Base-by-base conservation (phyloP, 2,329 filamentous ascomycete species). In the Talaromyces sp. region DNA sequence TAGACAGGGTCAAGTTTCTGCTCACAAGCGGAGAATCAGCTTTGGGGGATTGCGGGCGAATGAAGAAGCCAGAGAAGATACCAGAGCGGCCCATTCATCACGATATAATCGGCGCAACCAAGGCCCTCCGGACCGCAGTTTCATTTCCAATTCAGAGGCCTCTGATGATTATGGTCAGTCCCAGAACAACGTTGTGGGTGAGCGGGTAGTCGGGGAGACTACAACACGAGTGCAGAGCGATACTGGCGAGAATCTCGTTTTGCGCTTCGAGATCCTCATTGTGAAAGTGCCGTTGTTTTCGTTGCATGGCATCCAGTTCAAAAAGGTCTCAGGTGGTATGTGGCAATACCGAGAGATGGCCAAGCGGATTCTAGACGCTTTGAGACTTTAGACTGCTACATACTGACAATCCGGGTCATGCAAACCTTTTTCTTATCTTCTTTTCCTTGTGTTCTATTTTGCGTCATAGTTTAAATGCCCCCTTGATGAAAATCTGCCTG, bases 301-400 rank as follows among this genome's bases (percentile, higher is more conserved):
- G 48, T 81, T 99, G 65, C 94, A 99, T 74, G 95, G 95, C 58
- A 93, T 99, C 67, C 95, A 98, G 77, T 99, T 99, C 82, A 99
- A 99, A 84, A 93, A 95, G 75, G 89, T 98, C 70, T 87, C 91
- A 65, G 94, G 95, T 41, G 94, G 96, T 66, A 98, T 95, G 65
- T 98, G 94, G 93, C 93, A 97, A 78, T 99, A 96, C 81, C 97
- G 97, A 82, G 94, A 92, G 74, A 96, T 98, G 93, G 95, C 95
- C 41, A 93, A 97, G 78, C 93, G 93, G 72, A 97, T 99, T 72
- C 82, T 99, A 70, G 88, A 90, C 74, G 93, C 95, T 76, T 81
- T 99, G 70, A 88, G 88, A 74, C 84, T 98, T 68, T 97, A 45
- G 37, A 80, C 64, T 56, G 48, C 60, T 56, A 14, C 11, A 24